Base-by-base conservation (phyloP, 441 rosid genomes). In the Croton laevigatus region DNA sequence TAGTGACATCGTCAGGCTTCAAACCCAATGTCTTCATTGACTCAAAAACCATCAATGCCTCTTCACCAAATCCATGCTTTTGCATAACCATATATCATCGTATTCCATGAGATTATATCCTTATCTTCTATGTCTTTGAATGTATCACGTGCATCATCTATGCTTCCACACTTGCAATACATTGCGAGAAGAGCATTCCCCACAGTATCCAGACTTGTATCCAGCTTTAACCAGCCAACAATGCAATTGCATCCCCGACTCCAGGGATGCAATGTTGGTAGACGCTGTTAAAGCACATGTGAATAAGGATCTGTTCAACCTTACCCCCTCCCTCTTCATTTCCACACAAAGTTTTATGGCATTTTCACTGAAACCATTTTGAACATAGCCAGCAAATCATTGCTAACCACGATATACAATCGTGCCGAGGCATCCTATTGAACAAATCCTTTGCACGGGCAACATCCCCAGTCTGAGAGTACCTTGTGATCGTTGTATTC, bases 31-130 rank as follows among this genome's bases (percentile, higher is more conserved):
- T 73, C 62, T 81, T 85, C 97, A 92, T 90, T 58, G 84, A 81
- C 73, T 78, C 82, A 63, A 92, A 92, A 69, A 92, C 64, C 49
- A 60, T 69, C 74, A 90, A 68, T 65, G 91, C 89, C 76, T 85
- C 84, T 75, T 77, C 65, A 6, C 86, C 94, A 75, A 86, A 84
- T 70, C 96, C 96, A 57, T 92, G 97, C 67, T 86, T 67, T 65
- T n/a, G 91, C 96, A 51, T 80, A 87, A 72, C 93, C 88, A 53
- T 90, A 82, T 79, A 90, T 88, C 71, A 88, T 66, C 54, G 93
- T 89, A 82, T 90, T 91, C 94, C 97, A 90, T 49, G 94, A 85
- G 69, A 87, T 87, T 9, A 89, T 72, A 65, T 90, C 94, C 68
- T 82, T 88, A 49, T 84, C 84, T 51, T 44, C 38, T 83, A 90